These are phyloP conservation scores for Gentiana straminea DNA, from an alignment of 257 asterid species.

Conservation along the genomic window DNA sequence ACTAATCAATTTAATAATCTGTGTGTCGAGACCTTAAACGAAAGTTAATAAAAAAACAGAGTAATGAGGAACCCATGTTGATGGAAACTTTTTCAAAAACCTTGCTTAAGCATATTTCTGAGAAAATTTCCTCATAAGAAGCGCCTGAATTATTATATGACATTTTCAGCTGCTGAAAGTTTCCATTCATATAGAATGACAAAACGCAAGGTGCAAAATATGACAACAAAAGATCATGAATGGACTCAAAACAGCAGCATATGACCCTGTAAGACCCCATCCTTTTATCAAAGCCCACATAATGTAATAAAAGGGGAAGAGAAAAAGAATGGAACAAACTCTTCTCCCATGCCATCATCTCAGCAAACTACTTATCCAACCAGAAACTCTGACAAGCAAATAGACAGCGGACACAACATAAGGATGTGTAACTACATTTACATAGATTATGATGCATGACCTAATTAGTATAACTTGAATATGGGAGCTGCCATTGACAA, in stretches of 20 bases:
- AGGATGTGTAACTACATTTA: neutral
- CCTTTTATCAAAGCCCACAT: neutral
- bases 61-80: no score
- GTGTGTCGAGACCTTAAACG: no score
- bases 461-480: neutral
- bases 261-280: neutral
- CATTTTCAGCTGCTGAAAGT: no score
- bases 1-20: no score
- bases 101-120: no score
- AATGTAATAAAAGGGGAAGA: neutral
- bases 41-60: no score
- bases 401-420: neutral
- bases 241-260: neutral
- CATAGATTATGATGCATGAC: neutral
- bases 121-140: no score
- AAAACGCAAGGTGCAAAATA: no score
- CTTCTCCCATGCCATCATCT: neutral
- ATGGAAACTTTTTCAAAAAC: no score
- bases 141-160: no score
- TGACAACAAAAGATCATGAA: no score
- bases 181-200: no score
- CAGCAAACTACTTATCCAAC: neutral
- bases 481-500: neutral
- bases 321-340: neutral
- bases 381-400: neutral